Evolutionary conservation across 139 green algal genomes (phyloP), one percentile per base, ranked within the genome.

Genomic region (Trebouxia sp.): DNA sequence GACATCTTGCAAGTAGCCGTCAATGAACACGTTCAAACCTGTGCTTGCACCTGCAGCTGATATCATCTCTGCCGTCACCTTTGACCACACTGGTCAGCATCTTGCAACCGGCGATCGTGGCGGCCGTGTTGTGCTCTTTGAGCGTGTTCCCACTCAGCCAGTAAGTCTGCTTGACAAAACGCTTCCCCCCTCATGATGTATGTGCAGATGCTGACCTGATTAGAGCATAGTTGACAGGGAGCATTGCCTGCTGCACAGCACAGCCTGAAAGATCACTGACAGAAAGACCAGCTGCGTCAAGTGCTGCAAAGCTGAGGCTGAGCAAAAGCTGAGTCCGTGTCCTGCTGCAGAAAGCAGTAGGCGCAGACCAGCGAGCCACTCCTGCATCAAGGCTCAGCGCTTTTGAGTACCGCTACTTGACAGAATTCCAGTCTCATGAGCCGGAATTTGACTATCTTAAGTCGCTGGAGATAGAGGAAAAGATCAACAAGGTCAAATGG

Each of bases 371-470:
- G 81, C 77, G 69, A n/a, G 62, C 76, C 76, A 70, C 85, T 26
- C 76, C 79, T 15, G 69, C 82, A 17, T 66, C 76, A 65, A 74
- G 77, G 62, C 42, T 80, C 7, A 55, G 82, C 41, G 15, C 79
- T 45, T 84, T 94, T 75, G 95, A 99, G 84, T 99, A 97, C 84
- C 85, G 94, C 7, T 99, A 99, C 85, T 90, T 97, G 30, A 99
- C 97, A 10, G 97, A 99, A 89, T 99, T 99, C 74, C 97, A 99
- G 90, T 97, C 90, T 17, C 97, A 99, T 85, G 95, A 99, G 86
- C 94, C 97, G 11, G 97, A 99, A 88, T 99, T 99, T 87, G 96
- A 99, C 79, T 99, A 99, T 83, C 88, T 99, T 2, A 99, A 99
- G 82, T 96, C 88, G 1, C 75, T 99, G 78, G 97, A 99, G 87